Evolutionary conservation across 164 flowering plant genomes (phyloP).

Genomic region (Tetracentron sinense): DNA sequence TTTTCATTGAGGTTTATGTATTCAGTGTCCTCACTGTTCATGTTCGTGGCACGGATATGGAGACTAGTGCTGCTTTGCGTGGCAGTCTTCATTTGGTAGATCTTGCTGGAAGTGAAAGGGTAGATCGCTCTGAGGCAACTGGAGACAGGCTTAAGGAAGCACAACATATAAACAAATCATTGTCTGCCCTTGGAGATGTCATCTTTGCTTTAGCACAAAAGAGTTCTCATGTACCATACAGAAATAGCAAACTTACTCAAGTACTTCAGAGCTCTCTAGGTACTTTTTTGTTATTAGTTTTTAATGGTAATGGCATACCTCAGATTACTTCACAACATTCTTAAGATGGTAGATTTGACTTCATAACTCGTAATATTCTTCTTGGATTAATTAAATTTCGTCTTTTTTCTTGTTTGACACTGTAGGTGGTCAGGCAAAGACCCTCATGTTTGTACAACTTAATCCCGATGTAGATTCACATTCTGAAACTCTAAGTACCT

Average conservation of each 20-base stretch:
- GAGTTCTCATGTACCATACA: slow-evolving; percentile 68
- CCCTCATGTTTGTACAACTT: slow-evolving; percentile 85
- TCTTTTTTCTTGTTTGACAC: neutral
- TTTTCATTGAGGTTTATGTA: slow-evolving; percentile 6
- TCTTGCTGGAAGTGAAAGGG: slow-evolving; percentile 99
- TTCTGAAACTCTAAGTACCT: slow-evolving; percentile 66
- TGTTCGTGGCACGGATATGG: slow-evolving; percentile 55
- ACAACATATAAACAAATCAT: slow-evolving; percentile 72
- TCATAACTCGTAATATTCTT: neutral
- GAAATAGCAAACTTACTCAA: slow-evolving; percentile 81
- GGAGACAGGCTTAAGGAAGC: slow-evolving; percentile 92
- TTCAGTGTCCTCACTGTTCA: slow-evolving; percentile 85
- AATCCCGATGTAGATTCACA: slow-evolving; percentile 68
- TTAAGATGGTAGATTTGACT: too few relatives aligned
- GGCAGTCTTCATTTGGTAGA: slow-evolving; percentile 91
- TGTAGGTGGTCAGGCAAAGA: slow-evolving; percentile 83
- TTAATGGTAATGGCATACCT: neutral
- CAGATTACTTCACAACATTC: too few relatives aligned
- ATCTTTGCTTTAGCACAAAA: slow-evolving; percentile 74
- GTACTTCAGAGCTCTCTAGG: slow-evolving; percentile 78
- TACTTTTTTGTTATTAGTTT: slow-evolving; percentile 21
- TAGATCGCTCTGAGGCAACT: slow-evolving; percentile 75
- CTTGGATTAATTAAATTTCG: neutral
- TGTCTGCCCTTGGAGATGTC: slow-evolving; percentile 88
- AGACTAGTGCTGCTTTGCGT: slow-evolving; percentile 61